Percentiles rank a stretch among this genome's conserved stretches.
These are phyloP conservation scores for Dictyophora rubrovolvata DNA, from an alignment of 768 basidiomycete species.

Conservation along the genomic window DNA sequence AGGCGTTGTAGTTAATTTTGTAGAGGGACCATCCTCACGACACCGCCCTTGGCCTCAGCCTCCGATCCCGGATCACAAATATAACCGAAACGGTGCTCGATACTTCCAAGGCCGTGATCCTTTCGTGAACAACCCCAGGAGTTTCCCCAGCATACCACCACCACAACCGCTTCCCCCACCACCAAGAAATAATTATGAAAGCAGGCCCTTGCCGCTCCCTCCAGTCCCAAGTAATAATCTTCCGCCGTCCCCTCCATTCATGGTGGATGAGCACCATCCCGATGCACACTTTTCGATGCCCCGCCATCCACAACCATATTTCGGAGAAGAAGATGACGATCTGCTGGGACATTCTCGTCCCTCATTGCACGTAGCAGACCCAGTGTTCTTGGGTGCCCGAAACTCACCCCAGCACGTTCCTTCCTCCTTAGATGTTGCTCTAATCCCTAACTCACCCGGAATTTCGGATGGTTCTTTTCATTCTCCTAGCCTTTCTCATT, in stretches of 20 bases:
- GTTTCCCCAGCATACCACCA: neutral
- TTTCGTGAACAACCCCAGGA: neutral
- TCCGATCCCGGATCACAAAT: constrained; percentile 2
- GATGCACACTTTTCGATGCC: neutral
- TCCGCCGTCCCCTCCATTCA: neutral
- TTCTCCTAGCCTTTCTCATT: constrained; percentile 2
- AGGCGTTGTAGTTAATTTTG: constrained; percentile 8
- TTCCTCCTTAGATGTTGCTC: constrained; percentile 1
- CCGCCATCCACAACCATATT: neutral
- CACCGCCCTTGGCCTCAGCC: neutral
- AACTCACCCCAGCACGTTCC: constrained; percentile 2
- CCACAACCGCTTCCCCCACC: neutral
- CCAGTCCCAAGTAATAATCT: neutral
- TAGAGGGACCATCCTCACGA: neutral
- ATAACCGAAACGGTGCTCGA: neutral
- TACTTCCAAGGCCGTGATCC: neutral
- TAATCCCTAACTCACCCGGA: neutral
- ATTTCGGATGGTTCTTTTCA: neutral
- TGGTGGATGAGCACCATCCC: neutral
- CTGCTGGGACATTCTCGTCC: neutral
- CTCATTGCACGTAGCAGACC: neutral
- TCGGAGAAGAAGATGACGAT: neutral
- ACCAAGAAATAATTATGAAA: neutral
- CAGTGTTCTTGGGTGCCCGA: neutral
- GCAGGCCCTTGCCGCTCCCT: neutral